Base-by-base conservation (phyloP, 352 stramenopile species). In the Phytophthora foliorum region DNA sequence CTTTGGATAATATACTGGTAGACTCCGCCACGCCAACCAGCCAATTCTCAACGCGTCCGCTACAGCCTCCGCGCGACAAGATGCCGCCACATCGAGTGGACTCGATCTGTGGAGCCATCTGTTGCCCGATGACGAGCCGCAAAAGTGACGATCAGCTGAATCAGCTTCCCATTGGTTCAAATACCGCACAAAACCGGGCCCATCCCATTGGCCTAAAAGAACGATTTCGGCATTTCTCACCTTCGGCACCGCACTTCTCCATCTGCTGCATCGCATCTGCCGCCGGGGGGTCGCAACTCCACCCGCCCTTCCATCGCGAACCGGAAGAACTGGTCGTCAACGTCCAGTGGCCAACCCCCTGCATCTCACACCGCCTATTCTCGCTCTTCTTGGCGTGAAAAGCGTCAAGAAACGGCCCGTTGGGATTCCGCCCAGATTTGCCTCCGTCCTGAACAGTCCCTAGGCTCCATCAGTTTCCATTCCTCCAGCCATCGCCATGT, bases 351-450 rank as follows among this genome's bases (percentile, higher is more conserved):
- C 11, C 4, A 6, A 42, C 13, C 36, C 6, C 14, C 36, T 19
- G 36, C 36, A 42, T 42, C 36, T 39, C 34, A 39, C 11, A 6
- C 27, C 27, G 34, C 11, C 11, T 42, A 52, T 59, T 50, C 51
- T 46, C 46, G 14, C 36, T 19, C 36, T 42, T 10, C 34, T n/a
- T n/a, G 3, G 36, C 14, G 29, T 34, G 36, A 42, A 34, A 14
- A 50, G 34, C 32, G 53, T 58, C 53, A 58, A 65, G 63, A 70
- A 70, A 70, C 63, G 63, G 54, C 54, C 34, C 19, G 44, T 22
- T 13, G n/a, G 25, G 19, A 39, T 59, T 70, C 45, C 46, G 45
- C 36, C 36, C 63, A 53, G 44, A 66, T 65, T 71, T 44, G 29
- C 25, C 29, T 36, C 34, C 27, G 46, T 67, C 36, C 49, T 52